These are phyloP conservation scores for Linum usitatissimum DNA, from an alignment of 345 rosid species.

Conservation along the genomic window DNA sequence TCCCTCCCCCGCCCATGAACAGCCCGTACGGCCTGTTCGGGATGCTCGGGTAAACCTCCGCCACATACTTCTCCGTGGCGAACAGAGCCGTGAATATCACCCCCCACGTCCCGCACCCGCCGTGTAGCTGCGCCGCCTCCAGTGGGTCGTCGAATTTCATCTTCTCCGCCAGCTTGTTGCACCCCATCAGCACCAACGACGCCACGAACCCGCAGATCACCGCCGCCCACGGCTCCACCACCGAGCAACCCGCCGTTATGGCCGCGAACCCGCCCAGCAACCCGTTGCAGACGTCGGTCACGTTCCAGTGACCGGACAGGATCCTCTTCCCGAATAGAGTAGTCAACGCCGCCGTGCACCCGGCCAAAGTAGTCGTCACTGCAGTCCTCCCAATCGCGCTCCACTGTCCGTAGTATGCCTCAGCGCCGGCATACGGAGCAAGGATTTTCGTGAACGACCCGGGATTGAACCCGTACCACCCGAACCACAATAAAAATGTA, in stretches of 20 bases:
- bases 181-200: slow-evolving; percentile 5
- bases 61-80: slow-evolving; percentile 6
- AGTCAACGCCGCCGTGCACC: slow-evolving; percentile 6
- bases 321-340: slow-evolving; percentile 5
- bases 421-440: neutral
- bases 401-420: slow-evolving; percentile 5
- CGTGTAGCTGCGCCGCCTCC: slow-evolving; percentile 10
- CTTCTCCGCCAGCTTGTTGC: slow-evolving; percentile 6
- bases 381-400: slow-evolving; percentile 5
- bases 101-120: slow-evolving; percentile 8
- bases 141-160: slow-evolving; percentile 7
- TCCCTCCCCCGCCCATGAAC: slow-evolving; percentile 9
- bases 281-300: slow-evolving; percentile 10
- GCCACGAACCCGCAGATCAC: slow-evolving; percentile 9
- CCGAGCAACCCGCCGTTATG: slow-evolving; percentile 6
- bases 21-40: slow-evolving; percentile 6
- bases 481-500: slow-evolving; percentile 6
- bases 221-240: slow-evolving; percentile 10
- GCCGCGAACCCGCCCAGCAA: slow-evolving; percentile 7
- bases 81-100: slow-evolving; percentile 8
- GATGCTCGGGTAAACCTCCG: slow-evolving; percentile 6
- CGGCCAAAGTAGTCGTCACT: slow-evolving; percentile 4
- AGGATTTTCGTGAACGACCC: slow-evolving; percentile 7
- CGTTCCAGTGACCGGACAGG: slow-evolving; percentile 8
- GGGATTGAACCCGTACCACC: slow-evolving; percentile 11